phyloP scores from a whole-genome alignment of 768 basidiomycete species.

The Leccinum sublutescens region DNA sequence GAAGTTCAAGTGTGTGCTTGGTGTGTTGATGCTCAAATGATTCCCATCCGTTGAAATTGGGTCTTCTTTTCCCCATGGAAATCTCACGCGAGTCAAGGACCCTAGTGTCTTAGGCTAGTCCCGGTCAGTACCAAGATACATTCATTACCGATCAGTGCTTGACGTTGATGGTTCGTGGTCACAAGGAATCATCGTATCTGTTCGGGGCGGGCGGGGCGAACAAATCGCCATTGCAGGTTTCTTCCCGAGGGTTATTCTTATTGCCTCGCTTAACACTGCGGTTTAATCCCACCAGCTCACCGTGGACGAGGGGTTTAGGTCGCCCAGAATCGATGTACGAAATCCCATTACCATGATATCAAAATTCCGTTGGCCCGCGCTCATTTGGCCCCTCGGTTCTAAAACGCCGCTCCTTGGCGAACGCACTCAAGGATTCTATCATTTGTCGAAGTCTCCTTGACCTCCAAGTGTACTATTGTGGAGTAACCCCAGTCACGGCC shows the following conservation, averaged over 20 bases:
- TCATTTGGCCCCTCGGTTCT: background rate
- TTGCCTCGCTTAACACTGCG: constrained; percentile 1
- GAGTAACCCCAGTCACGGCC: background rate
- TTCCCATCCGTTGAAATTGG: constrained; percentile 1
- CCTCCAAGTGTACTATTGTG: constrained; percentile 40
- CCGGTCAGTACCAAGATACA: background rate
- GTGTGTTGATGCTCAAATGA: background rate
- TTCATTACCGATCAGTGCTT: background rate
- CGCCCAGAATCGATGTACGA: background rate
- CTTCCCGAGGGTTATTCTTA: background rate
- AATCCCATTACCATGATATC: background rate
- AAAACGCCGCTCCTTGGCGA: constrained; percentile 6
- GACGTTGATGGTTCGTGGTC: background rate
- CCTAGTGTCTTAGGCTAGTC: background rate
- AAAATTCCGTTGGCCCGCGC: background rate
- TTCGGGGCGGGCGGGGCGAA: background rate
- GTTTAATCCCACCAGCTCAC: constrained; percentile 1
- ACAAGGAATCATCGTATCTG: background rate
- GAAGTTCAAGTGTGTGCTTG: background rate
- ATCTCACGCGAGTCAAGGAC: constrained; percentile 5
- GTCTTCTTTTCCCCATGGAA: background rate
- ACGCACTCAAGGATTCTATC: background rate
- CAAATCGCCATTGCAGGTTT: background rate
- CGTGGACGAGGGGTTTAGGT: background rate
- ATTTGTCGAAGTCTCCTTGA: constrained; percentile 32